Evolutionary conservation across 164 flowering plant genomes (phyloP).

Genomic region (Paratinospora sagittata): DNA sequence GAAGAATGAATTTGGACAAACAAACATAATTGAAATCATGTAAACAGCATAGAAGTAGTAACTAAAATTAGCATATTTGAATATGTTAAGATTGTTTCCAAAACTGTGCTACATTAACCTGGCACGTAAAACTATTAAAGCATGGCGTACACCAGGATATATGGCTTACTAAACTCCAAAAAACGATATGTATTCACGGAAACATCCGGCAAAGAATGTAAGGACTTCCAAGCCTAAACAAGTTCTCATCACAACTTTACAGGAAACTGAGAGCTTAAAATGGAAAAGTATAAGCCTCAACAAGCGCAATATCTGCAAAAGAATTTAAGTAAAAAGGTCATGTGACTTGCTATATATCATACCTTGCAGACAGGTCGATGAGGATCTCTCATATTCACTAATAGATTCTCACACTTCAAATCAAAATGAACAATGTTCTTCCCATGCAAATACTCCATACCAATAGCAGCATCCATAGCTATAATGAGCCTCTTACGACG

Average conservation of each 20-base stretch:
- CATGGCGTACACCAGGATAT: not conserved
- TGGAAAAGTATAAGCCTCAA: not conserved
- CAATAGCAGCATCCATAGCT: conserved; percentile 95
- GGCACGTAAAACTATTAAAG: not conserved
- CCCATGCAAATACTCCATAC: conserved; percentile 96
- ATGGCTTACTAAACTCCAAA: not conserved
- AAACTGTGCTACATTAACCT: not conserved
- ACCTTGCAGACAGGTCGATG: conserved; percentile 97
- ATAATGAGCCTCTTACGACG: conserved; percentile 94
- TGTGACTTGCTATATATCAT: conserved; percentile 6
- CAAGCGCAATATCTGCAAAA: not conserved
- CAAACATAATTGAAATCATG: not conserved
- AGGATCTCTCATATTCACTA: conserved; percentile 96
- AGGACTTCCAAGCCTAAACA: not conserved
- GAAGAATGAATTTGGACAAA: not conserved
- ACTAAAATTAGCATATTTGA: not conserved
- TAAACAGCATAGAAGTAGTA: not conserved
- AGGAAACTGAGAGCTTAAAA: not conserved
- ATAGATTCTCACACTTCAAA: conserved; percentile 86
- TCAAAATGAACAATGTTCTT: conserved; percentile 96
- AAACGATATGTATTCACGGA: not conserved
- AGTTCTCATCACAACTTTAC: not conserved
- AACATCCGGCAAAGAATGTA: not conserved
- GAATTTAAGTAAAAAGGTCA: not conserved
- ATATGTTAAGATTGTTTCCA: not conserved